phyloP scores from a whole-genome alignment of 768 basidiomycete species.

The Pleurotus djamor region DNA sequence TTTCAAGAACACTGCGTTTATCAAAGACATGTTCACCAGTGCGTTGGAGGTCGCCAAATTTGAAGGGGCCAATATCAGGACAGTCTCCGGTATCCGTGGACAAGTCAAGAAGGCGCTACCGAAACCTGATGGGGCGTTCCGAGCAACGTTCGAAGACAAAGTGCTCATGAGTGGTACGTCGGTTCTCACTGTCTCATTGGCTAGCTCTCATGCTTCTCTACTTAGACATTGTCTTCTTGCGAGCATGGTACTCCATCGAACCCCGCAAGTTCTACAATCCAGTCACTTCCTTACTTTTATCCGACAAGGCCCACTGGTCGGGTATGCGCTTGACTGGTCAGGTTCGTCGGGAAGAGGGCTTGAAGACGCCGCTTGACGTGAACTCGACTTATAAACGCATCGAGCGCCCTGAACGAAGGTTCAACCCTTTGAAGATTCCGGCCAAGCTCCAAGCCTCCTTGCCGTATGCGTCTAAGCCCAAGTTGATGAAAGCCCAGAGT shows the following conservation, averaged over 20 bases:
- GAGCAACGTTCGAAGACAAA: conserved; percentile 99
- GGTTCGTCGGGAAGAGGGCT: conserved; percentile 80
- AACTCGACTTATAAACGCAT: conserved; percentile 90
- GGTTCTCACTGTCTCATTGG: conserved; percentile 1
- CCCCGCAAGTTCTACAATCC: conserved; percentile 97
- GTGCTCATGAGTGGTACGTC: conserved; percentile 89
- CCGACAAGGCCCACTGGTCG: conserved; percentile 79
- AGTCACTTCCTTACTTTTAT: conserved; percentile 85
- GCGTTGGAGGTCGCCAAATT: conserved; percentile 97
- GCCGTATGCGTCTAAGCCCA: conserved; percentile 93
- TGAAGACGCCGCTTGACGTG: conserved; percentile 76
- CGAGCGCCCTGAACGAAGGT: conserved; percentile 76
- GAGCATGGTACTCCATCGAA: conserved; percentile 96
- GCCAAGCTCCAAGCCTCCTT: conserved; percentile 88
- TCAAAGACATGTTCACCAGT: conserved; percentile 95
- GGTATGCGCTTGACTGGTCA: conserved; percentile 97
- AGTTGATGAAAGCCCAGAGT: conserved; percentile 72
- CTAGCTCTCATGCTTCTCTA: background rate
- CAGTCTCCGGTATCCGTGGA: conserved; percentile 93
- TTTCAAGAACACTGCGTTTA: conserved; percentile 98
- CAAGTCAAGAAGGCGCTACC: conserved; percentile 94
- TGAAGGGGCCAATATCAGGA: conserved; percentile 95
- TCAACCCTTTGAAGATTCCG: conserved; percentile 88
- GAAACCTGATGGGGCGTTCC: conserved; percentile 95
- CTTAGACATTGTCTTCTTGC: conserved; percentile 89